Conservation (phyloP, 345 rosid species). For the Carallia brachiata region DNA sequence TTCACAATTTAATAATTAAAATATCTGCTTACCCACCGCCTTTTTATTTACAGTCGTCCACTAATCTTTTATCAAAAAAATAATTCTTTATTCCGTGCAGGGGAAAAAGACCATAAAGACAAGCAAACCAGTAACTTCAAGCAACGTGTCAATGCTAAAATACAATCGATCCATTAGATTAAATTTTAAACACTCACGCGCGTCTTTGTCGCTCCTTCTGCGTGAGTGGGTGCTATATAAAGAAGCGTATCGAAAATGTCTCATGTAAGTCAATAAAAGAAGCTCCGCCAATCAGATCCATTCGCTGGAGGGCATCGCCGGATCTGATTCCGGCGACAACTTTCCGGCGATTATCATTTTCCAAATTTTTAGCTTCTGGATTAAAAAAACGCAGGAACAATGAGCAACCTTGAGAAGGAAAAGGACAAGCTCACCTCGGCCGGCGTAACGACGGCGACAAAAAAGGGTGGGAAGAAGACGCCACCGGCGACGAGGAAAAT, state of each 20-base stretch:
- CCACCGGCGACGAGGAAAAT: conserved; percentile 15
- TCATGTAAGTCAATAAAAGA: too few relatives aligned
- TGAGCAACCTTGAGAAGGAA: not conserved
- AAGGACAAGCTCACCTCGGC: not conserved
- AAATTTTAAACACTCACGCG: conserved; percentile 5
- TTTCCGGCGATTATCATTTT: not conserved
- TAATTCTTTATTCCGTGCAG: not conserved
- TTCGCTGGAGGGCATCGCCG: not conserved
- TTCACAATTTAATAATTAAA: too few relatives aligned
- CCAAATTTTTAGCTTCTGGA: not conserved
- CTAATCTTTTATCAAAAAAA: too few relatives aligned
- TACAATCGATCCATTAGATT: not conserved
- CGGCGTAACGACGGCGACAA: conserved; percentile 7
- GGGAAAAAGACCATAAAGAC: too few relatives aligned
- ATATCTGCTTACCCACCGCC: too few relatives aligned
- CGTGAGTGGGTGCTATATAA: not conserved
- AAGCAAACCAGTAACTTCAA: not conserved
- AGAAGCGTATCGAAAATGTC: not conserved
- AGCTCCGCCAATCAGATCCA: not conserved
- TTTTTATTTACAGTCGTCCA: too few relatives aligned
- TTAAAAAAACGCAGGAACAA: not conserved
- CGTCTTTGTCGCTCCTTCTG: not conserved
- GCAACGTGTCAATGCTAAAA: not conserved
- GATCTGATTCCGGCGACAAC: not conserved
- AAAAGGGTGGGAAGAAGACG: conserved; percentile 7